Evolutionary conservation across 2,329 filamentous ascomycete genomes (phyloP).

Genomic region (Sclerotinia subarctica): DNA sequence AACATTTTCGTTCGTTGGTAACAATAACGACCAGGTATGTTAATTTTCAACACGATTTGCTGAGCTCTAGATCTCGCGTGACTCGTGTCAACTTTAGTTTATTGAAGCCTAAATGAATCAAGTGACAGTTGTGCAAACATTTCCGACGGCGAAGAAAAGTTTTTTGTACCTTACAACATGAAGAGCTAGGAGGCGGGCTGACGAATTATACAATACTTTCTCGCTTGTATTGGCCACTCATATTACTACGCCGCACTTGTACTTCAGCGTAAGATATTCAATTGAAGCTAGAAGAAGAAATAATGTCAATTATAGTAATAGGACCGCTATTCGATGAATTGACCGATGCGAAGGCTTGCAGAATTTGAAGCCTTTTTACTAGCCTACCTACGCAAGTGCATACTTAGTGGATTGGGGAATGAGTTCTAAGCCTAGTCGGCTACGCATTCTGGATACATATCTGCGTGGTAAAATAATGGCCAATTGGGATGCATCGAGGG

Average conservation of each 20-base stretch:
- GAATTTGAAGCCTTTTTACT: neutral
- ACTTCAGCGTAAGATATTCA: neutral
- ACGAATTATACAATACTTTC: neutral
- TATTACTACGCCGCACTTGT: constrained; percentile 1
- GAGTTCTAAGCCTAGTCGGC: neutral
- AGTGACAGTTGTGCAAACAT: constrained; percentile 15
- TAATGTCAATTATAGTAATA: neutral
- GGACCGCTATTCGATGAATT: constrained; percentile 7
- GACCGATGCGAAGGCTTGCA: constrained; percentile 1
- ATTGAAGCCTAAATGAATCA: constrained; percentile 20
- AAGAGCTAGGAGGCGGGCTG: neutral
- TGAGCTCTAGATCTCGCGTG: constrained; percentile 13
- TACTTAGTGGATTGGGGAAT: neutral
- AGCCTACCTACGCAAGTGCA: constrained; percentile 10
- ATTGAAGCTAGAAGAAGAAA: neutral
- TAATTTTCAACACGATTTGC: neutral
- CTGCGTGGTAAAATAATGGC: neutral
- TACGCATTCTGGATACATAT: neutral
- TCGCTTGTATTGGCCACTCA: constrained; percentile 14
- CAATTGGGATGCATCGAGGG: neutral
- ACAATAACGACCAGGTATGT: neutral
- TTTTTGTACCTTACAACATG: neutral
- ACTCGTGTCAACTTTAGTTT: neutral
- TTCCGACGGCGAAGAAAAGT: constrained; percentile 6
- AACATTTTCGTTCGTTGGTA: neutral